phyloP scores from a whole-genome alignment of 768 basidiomycete genomes.

The Leccinum barrowsii region DNA sequence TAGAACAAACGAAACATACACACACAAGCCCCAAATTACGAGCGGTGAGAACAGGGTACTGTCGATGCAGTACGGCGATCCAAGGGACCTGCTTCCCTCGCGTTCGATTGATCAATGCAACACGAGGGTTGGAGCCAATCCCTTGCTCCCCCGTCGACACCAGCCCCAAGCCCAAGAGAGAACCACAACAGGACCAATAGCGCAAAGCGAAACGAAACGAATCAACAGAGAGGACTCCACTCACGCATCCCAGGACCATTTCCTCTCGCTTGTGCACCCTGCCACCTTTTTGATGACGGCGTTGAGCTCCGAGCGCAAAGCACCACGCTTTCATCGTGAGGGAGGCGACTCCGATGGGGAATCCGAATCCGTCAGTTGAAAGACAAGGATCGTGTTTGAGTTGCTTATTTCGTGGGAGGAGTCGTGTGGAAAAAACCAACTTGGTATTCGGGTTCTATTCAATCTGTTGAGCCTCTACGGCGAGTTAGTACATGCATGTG shows the following conservation, averaged over 20 bases:
- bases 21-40: constrained; percentile 3
- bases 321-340: constrained; percentile 48
- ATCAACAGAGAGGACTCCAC: constrained; percentile 17
- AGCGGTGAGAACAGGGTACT: constrained; percentile 9
- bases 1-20: constrained; percentile 1
- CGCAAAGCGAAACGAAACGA: background rate
- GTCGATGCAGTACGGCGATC: background rate
- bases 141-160: background rate
- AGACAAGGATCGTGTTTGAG: constrained; percentile 64
- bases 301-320: constrained; percentile 46
- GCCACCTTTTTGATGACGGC: constrained; percentile 48
- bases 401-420: constrained; percentile 53
- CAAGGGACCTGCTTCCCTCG: constrained; percentile 9
- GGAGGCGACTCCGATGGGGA: constrained; percentile 37
- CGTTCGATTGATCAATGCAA: constrained; percentile 13
- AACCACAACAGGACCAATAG: constrained; percentile 1
- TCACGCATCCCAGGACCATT: constrained; percentile 65
- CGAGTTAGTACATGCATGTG: constrained; percentile 20
- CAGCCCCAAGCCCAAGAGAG: background rate
- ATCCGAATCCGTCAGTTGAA: constrained; percentile 61
- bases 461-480: background rate
- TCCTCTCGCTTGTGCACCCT: constrained; percentile 50
- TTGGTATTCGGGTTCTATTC: background rate
- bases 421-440: constrained; percentile 29
- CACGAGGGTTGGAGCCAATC: background rate